Conservation (phyloP, 805 yeast species). For the Metschnikowia kofuensis region DNA sequence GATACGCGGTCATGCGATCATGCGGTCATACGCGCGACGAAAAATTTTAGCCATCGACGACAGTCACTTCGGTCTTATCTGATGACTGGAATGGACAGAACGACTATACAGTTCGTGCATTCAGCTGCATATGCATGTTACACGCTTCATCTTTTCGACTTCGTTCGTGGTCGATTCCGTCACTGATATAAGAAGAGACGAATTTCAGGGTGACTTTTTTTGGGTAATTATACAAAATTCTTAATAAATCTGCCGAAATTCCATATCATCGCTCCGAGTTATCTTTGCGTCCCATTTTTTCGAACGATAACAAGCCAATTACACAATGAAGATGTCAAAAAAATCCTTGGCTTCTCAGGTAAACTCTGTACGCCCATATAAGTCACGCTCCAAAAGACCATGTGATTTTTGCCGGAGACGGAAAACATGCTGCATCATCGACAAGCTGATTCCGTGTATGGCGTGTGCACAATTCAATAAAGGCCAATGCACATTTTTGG, state of each 20-base stretch:
- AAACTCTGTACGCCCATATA: constrained; percentile 29
- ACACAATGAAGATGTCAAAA: constrained; percentile 13
- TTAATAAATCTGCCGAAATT: too few relatives aligned
- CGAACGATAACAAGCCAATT: too few relatives aligned
- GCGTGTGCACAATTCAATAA: constrained; percentile 29
- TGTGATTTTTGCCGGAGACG: constrained; percentile 35
- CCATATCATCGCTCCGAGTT: too few relatives aligned
- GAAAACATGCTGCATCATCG: constrained; percentile 35
- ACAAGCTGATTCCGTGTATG: constrained; percentile 29
- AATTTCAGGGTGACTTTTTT: neutral
- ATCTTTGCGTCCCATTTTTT: neutral
- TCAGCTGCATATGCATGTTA: constrained; percentile 8
- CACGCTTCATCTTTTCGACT: neutral
- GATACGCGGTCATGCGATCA: too few relatives aligned
- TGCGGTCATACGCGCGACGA: too few relatives aligned
- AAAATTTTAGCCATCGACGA: too few relatives aligned
- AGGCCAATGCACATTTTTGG: constrained; percentile 28
- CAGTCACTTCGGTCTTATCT: constrained; percentile 1
- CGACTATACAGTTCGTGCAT: constrained; percentile 6
- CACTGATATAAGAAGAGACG: constrained; percentile 3
- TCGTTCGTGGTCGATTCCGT: neutral
- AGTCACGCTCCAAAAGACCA: constrained; percentile 32
- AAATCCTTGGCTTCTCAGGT: constrained; percentile 17
- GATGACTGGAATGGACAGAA: neutral
- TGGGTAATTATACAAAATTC: too few relatives aligned